Conservation (phyloP, 2,329 filamentous ascomycete genomes). For the Nothophaeocryptopus gaeumannii region DNA sequence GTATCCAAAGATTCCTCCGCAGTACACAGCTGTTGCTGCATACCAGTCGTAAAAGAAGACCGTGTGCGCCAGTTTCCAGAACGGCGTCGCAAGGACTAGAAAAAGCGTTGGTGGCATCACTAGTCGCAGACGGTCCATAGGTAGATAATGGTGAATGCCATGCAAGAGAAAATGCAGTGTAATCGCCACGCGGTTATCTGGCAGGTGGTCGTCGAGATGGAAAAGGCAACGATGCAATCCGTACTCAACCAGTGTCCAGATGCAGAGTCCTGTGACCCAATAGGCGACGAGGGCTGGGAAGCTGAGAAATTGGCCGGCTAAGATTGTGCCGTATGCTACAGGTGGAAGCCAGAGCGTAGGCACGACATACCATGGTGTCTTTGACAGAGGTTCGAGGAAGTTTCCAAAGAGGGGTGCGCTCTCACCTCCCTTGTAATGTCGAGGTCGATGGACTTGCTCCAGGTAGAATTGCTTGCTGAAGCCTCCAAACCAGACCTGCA, state of each 20-base stretch:
- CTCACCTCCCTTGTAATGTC: conserved; percentile 90
- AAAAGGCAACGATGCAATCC: conserved; percentile 85
- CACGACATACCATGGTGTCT: conserved; percentile 92
- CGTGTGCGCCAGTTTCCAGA: conserved; percentile 84
- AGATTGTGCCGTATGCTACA: conserved; percentile 67
- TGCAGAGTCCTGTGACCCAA: conserved; percentile 66
- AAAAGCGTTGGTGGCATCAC: conserved; percentile 97
- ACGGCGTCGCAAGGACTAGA: conserved; percentile 75
- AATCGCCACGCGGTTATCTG: conserved; percentile 83
- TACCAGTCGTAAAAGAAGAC: conserved; percentile 85
- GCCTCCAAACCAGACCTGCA: conserved; percentile 82
- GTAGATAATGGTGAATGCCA: conserved; percentile 94
- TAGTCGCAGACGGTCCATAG: conserved; percentile 97
- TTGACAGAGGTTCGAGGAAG: conserved; percentile 93
- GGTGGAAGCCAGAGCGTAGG: conserved; percentile 82
- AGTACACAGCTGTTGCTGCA: conserved; percentile 73
- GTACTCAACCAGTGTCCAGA: conserved; percentile 94
- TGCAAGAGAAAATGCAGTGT: conserved; percentile 91
- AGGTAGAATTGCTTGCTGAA: conserved; percentile 97
- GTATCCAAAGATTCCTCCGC: conserved; percentile 91
- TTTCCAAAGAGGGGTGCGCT: conserved; percentile 96
- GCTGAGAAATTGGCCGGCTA: conserved; percentile 61
- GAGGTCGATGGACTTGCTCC: conserved; percentile 89
- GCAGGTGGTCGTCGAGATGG: conserved; percentile 89
- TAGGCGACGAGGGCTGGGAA: conserved; percentile 54